Evolutionary conservation across 148 eudicot genomes (phyloP), one percentile per base, ranked within the genome.

Genomic region (Pharnaceum exiguum): DNA sequence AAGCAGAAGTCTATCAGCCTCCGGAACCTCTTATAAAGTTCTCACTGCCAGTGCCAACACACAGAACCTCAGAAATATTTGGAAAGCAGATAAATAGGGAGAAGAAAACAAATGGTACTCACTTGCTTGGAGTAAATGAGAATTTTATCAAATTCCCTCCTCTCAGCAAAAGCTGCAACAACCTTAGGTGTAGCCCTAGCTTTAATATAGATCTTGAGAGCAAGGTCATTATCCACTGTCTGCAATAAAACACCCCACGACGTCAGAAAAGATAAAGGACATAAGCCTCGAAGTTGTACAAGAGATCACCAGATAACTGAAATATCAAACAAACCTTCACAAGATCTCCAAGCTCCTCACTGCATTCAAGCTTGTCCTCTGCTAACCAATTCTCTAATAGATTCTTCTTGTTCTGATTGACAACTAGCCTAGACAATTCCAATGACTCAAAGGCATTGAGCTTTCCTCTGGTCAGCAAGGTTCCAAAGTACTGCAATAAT

Each of bases 291-390:
- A 31, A 21, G 15, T 36, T 11, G n/a, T n/a, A 57, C 15, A 31
- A 48, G 16, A 15, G 9, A 37, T 27, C 18, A 25, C 15, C 7
- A 37, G 22, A 55, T 19, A 60, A 7, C 18, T 50, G 2, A 12
- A 38, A 11, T 9, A 16, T 27, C 29, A 65, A 65, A 61, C 46
- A 30, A 29, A 87, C 97, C 97, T 90, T 90, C 60, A 90, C 96
- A 67, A 90, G 97, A 71, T 90, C 97, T 51, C 97, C 97, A 75
- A 90, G 97, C 80, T 90, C 97, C 74, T 90, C 97, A 49, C 96
- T 90, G 26, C 97, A 90, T 70, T 90, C 97, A 49, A 90, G 78
- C 70, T 90, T 90, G 72, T 90, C 97, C 61, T 90, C 97, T 16
- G 97, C 97, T 76, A 90, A 79, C 96, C 97, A 90, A 51, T 84